Conservation (phyloP, 2,329 filamentous ascomycete genomes). For the Magnaporthales sp. region DNA sequence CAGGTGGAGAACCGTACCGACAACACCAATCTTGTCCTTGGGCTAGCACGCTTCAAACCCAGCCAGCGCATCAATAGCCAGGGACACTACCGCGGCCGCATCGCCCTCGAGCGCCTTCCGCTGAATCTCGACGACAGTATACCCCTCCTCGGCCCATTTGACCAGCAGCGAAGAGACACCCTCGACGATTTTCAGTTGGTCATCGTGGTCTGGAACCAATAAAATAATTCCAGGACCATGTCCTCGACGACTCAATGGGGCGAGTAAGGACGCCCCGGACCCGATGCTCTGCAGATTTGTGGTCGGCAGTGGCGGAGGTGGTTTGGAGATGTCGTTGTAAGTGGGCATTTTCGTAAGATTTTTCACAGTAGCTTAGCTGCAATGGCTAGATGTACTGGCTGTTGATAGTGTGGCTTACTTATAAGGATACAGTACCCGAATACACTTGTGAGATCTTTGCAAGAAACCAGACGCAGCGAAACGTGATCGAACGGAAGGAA, state of each 20-base stretch:
- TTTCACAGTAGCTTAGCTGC: no score
- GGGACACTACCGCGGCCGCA: constrained; percentile 13
- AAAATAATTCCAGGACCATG: constrained; percentile 27
- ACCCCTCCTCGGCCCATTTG: constrained; percentile 69
- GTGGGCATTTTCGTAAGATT: not conserved
- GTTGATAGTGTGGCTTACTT: no score
- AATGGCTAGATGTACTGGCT: no score
- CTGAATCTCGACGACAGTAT: constrained; percentile 47
- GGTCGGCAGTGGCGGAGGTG: constrained; percentile 13
- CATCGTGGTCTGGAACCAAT: constrained; percentile 14
- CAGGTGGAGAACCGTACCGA: constrained; percentile 21
- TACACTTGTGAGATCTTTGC: no score
- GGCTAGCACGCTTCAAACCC: constrained; percentile 13
- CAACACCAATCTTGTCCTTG: constrained; percentile 29
- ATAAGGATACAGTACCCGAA: no score
- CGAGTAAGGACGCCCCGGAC: constrained; percentile 16
- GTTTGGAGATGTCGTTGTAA: not conserved
- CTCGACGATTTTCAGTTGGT: constrained; percentile 10
- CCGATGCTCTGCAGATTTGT: constrained; percentile 10
- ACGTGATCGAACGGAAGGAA: no score
- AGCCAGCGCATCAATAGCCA: constrained; percentile 15
- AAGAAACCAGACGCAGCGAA: no score
- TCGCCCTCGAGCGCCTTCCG: constrained; percentile 11
- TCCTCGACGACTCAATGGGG: constrained; percentile 26
- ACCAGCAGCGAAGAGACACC: constrained; percentile 39